A percentile compares a stretch with the other conserved stretches of the same genome.
Conservation (phyloP, 306 rosid species). For the Fagus sylvatica region DNA sequence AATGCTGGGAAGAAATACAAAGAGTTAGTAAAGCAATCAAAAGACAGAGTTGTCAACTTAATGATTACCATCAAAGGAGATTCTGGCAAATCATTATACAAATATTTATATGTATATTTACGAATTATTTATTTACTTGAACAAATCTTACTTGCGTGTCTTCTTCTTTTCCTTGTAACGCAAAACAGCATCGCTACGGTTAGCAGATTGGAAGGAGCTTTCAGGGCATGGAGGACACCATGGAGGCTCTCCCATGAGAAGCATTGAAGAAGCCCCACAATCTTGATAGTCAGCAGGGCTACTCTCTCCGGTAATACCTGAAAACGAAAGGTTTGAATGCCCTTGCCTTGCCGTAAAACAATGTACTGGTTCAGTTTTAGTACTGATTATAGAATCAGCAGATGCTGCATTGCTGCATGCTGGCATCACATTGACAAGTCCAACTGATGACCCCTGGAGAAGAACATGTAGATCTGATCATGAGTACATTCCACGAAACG, state of each 20-base stretch:
- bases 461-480: conserved; percentile 15
- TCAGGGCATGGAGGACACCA: conserved; percentile 82
- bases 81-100: neutral
- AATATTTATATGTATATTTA: neutral
- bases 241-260: conserved; percentile 89
- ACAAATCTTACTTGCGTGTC: conserved; percentile 70
- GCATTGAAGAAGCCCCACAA: conserved; percentile 82
- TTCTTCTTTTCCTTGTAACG: conserved; percentile 97
- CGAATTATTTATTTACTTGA: conserved; percentile 1
- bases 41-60: conserved; percentile 19
- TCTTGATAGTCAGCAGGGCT: conserved; percentile 76
- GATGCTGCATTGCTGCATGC: conserved; percentile 79
- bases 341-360: conserved; percentile 53
- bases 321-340: conserved; percentile 73
- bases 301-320: conserved; percentile 66
- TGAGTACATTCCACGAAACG: conserved; percentile 6
- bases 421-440: conserved; percentile 47
- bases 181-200: conserved; percentile 85
- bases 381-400: conserved; percentile 73
- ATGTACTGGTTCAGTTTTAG: conserved; percentile 76
- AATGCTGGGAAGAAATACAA: neutral
- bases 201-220: conserved; percentile 65
- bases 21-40: conserved; percentile 6
- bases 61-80: conserved; percentile 4
- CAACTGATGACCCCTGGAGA: conserved; percentile 59